phyloP scores from a whole-genome alignment of 108 stramenopile species.

The Stephanodiscus minutulus region DNA sequence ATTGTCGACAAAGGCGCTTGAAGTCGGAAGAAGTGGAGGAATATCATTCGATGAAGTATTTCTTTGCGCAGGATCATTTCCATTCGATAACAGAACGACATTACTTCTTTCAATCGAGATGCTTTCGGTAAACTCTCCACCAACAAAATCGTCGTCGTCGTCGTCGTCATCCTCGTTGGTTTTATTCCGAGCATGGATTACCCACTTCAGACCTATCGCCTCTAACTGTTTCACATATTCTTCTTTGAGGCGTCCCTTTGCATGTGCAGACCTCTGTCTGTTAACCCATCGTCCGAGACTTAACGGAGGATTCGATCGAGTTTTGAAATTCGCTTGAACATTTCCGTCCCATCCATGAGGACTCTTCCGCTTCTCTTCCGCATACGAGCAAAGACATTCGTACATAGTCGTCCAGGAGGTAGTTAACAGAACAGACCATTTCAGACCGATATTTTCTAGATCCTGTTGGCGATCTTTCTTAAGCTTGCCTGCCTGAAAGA shows the following conservation, averaged over 20 bases:
- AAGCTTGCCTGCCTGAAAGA: constrained; percentile 82
- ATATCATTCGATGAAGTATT: background rate
- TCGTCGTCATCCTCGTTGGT: constrained; percentile 23
- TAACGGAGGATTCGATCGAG: constrained; percentile 66
- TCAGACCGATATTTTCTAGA: constrained; percentile 79
- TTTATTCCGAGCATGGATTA: constrained; percentile 19
- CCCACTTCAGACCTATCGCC: constrained; percentile 76
- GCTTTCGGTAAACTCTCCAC: constrained; percentile 1
- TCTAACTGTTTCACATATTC: constrained; percentile 77
- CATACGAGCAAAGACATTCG: constrained; percentile 71
- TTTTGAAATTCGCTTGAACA: constrained; percentile 78
- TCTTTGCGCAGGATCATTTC: background rate
- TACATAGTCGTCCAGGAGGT: constrained; percentile 86
- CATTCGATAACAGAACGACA: background rate
- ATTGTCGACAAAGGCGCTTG: background rate
- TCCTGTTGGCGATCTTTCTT: constrained; percentile 76
- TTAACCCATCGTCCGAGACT: constrained; percentile 88
- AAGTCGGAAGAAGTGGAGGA: background rate
- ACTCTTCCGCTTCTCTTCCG: constrained; percentile 51
- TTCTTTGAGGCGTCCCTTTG: constrained; percentile 79
- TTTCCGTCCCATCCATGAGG: constrained; percentile 81
- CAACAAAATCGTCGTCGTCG: constrained; percentile 11
- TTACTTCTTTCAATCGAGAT: background rate
- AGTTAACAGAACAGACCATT: constrained; percentile 87
- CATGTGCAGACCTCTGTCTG: constrained; percentile 78